These are phyloP conservation scores for Chrysoporthe cubensis DNA, from an alignment of 2,329 filamentous ascomycete genomes.

Conservation along the genomic window DNA sequence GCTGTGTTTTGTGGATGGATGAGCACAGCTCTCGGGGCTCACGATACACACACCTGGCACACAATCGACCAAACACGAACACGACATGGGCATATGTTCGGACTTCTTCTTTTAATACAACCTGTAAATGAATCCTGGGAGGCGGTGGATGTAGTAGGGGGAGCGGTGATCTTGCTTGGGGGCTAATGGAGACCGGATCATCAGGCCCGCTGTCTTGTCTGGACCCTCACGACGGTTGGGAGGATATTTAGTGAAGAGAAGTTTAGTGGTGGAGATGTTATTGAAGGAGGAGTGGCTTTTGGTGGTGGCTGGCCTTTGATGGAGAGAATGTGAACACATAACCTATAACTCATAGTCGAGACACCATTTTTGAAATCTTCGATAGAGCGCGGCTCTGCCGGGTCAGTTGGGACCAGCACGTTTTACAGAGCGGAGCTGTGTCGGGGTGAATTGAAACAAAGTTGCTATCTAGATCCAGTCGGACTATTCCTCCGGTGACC, in stretches of 20 bases:
- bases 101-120: background rate
- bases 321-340: background rate
- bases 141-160: background rate
- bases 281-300: background rate
- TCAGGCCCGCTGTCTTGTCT: background rate
- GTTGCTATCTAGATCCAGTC: background rate
- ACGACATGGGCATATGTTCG: slow-evolving; percentile 6
- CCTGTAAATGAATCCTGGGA: background rate
- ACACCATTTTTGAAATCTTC: background rate
- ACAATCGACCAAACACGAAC: slow-evolving; percentile 1
- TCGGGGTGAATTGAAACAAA: background rate
- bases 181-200: background rate
- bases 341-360: background rate
- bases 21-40: background rate
- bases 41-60: slow-evolving; percentile 11
- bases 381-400: background rate
- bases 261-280: no score
- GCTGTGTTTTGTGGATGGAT: background rate
- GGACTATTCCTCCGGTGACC: no score
- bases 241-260: no score
- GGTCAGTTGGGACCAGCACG: background rate
- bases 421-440: background rate
- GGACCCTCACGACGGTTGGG: no score
- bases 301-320: background rate
- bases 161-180: background rate